phyloP scores from a whole-genome alignment of 371 early-diverging fungal species.

The Hamiltosporidium tvaerminnensis region DNA sequence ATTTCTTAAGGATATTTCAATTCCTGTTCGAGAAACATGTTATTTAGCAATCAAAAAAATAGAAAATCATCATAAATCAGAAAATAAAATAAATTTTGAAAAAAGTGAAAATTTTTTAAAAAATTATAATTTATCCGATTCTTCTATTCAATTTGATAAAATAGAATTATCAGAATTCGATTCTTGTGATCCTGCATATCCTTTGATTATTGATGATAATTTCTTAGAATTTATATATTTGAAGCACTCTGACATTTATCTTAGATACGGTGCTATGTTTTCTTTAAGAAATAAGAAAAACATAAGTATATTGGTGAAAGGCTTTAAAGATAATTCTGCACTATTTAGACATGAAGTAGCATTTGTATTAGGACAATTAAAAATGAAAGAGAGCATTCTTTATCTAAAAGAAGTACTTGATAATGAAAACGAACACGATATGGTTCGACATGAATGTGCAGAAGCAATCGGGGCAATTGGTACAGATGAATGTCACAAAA shows the following conservation, averaged over 20 bases:
- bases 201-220: conserved; percentile 1
- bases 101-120: conserved; percentile 1
- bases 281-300: conserved; percentile 74
- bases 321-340: conserved; percentile 59
- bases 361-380: conserved; percentile 94
- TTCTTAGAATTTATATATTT: neutral
- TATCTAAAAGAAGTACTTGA: conserved; percentile 61
- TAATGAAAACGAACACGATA: conserved; percentile 64
- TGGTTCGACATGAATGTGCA: conserved; percentile 97
- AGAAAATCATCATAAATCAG: neutral
- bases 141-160: neutral
- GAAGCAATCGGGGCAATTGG: conserved; percentile 98
- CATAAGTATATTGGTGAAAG: conserved; percentile 67
- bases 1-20: conserved; percentile 16
- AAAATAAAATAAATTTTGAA: neutral
- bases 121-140: neutral
- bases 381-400: conserved; percentile 69
- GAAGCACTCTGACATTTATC: neutral
- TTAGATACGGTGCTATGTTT: conserved; percentile 93
- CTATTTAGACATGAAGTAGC: conserved; percentile 89
- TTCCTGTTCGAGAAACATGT: conserved; percentile 68
- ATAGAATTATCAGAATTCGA: conserved; percentile 28
- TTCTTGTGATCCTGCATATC: conserved; percentile 48
- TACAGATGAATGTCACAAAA: conserved; percentile 64
- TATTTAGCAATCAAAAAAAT: conserved; percentile 68